phyloP scores from a whole-genome alignment of 2,329 filamentous ascomycete genomes.

The Phyllosticta citribraziliensis region DNA sequence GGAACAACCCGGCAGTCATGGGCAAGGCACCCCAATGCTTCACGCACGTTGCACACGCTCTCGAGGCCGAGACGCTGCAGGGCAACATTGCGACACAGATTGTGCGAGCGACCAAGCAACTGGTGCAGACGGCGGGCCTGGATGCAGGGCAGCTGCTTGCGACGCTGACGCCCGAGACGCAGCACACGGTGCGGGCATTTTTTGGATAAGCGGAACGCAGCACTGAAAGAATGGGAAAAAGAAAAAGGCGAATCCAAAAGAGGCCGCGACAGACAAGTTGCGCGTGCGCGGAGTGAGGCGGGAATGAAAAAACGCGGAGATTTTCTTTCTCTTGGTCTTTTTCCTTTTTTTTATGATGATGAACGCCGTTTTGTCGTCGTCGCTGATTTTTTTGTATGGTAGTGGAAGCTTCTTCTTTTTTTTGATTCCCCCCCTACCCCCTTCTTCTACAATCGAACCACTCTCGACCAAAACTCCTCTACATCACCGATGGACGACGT shows the following conservation, averaged over 20 bases:
- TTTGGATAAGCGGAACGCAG: slow-evolving; percentile 50
- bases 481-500: too few relatives aligned
- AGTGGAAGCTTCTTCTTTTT: too few relatives aligned
- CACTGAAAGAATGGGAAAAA: too few relatives aligned
- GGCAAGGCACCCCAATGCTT: slow-evolving; percentile 71
- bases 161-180: slow-evolving; percentile 68
- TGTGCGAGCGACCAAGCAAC: slow-evolving; percentile 64
- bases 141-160: slow-evolving; percentile 68
- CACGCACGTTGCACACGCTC: slow-evolving; percentile 72
- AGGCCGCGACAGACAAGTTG: too few relatives aligned
- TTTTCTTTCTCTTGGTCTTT: too few relatives aligned
- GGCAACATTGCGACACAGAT: slow-evolving; percentile 72
- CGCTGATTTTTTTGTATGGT: too few relatives aligned
- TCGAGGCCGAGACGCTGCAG: slow-evolving; percentile 83
- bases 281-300: too few relatives aligned
- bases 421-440: too few relatives aligned
- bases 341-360: neutral
- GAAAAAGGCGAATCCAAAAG: too few relatives aligned
- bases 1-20: slow-evolving; percentile 75
- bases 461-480: too few relatives aligned
- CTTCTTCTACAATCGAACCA: too few relatives aligned
- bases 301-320: too few relatives aligned
- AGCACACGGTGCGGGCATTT: slow-evolving; percentile 67
- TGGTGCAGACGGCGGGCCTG: slow-evolving; percentile 63
- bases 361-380: neutral